phyloP scores from a whole-genome alignment of 441 rosid species.

The Adansonia madagascariensis region DNA sequence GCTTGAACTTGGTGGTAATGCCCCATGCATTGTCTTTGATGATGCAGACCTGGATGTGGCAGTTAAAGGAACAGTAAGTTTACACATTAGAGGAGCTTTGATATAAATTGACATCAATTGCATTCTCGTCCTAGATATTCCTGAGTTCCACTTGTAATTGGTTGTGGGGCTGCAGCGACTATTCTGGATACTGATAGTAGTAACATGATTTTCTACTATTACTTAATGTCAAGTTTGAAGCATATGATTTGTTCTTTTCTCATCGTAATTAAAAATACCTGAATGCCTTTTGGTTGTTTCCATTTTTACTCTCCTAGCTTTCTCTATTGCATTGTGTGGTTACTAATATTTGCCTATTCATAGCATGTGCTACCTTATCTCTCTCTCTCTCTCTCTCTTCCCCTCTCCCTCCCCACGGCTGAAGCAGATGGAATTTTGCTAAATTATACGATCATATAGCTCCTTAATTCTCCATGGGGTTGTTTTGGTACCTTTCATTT shows the following conservation, averaged over 20 bases:
- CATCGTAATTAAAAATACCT: not conserved
- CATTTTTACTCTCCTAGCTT: not conserved
- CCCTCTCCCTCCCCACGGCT: not conserved
- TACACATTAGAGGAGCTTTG: constrained; percentile 4
- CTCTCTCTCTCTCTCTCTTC: not conserved
- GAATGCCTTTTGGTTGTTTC: not conserved
- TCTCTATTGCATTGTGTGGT: not conserved
- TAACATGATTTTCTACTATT: not conserved
- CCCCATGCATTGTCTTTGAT: constrained; percentile 97
- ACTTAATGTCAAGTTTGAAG: not conserved
- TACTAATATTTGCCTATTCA: not conserved
- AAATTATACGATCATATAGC: not conserved
- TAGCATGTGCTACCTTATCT: not conserved
- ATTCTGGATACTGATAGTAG: not conserved
- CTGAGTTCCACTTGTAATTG: not conserved
- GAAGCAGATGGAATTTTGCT: not conserved
- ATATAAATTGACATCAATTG: constrained; percentile 7
- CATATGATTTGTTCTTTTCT: not conserved
- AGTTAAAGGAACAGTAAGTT: constrained; percentile 91
- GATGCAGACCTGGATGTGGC: constrained; percentile 96
- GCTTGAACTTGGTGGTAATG: constrained; percentile 97
- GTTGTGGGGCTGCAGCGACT: constrained; percentile 1
- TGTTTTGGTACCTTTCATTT: not conserved
- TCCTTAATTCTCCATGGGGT: not conserved
- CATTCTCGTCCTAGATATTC: constrained; percentile 13